Conservation (phyloP, 2,329 filamentous ascomycete genomes). For the Colletotrichum gloeosporioides region DNA sequence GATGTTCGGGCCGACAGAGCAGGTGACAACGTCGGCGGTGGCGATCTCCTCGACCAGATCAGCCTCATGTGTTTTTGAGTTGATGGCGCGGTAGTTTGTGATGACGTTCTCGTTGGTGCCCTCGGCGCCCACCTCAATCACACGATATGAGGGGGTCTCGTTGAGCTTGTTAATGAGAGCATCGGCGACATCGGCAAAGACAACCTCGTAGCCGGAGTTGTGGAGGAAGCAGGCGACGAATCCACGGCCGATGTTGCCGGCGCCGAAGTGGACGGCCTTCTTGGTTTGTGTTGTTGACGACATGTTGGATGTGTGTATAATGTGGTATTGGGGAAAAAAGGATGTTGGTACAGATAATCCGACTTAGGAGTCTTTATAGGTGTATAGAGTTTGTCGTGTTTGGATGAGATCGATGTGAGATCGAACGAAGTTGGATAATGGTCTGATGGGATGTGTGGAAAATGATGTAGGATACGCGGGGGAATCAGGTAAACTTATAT, state of each 20-base stretch:
- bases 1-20: conserved; percentile 94
- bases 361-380: not conserved
- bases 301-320: conserved; percentile 40
- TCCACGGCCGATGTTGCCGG: conserved; percentile 85
- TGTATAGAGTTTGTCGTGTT: not conserved
- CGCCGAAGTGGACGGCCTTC: conserved; percentile 85
- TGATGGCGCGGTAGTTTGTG: conserved; percentile 96
- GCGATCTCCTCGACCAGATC: conserved; percentile 86
- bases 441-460: not conserved
- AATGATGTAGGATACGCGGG: fast-evolving
- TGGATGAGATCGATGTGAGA: not conserved
- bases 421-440: not conserved
- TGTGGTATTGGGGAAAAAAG: not conserved
- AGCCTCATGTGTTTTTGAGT: conserved; percentile 84
- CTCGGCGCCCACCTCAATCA: conserved; percentile 89
- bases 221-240: conserved; percentile 93
- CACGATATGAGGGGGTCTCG: conserved; percentile 77
- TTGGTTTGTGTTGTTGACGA: conserved; percentile 40
- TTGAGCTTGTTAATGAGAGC: conserved; percentile 82
- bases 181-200: conserved; percentile 95
- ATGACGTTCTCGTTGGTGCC: conserved; percentile 83
- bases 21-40: conserved; percentile 90
- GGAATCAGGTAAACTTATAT: conserved; percentile 11
- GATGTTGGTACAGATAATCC: not conserved
- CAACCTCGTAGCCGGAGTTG: conserved; percentile 92